A percentile compares a stretch with the other conserved stretches of the same genome.
Conservation (phyloP, 768 basidiomycete genomes). For the Macrocybe gigantea region DNA sequence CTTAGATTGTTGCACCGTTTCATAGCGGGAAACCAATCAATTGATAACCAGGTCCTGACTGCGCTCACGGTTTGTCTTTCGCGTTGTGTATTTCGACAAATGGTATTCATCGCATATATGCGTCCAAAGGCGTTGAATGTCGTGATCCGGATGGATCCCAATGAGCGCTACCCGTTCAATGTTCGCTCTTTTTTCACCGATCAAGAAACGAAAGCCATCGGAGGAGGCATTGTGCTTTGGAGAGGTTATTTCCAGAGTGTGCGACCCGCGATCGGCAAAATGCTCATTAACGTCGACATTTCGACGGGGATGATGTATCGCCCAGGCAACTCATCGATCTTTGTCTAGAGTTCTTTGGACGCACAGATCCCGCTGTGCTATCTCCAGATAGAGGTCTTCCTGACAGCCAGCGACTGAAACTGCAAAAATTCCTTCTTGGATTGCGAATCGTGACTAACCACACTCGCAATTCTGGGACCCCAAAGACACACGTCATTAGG, state of each 20-base stretch:
- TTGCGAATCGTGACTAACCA: slow-evolving; percentile 22
- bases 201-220: slow-evolving; percentile 44
- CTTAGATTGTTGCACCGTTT: slow-evolving; percentile 58
- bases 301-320: slow-evolving; percentile 74
- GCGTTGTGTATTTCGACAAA: neutral
- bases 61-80: slow-evolving; percentile 48
- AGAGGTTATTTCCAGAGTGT: slow-evolving; percentile 80
- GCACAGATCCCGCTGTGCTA: slow-evolving; percentile 20
- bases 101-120: neutral
- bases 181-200: slow-evolving; percentile 70
- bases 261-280: slow-evolving; percentile 54
- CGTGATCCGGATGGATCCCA: slow-evolving; percentile 71
- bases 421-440: slow-evolving; percentile 31
- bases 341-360: slow-evolving; percentile 48
- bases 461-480: slow-evolving; percentile 2
- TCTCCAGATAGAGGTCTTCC: slow-evolving; percentile 35
- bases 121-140: slow-evolving; percentile 60
- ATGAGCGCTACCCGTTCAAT: slow-evolving; percentile 62
- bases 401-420: slow-evolving; percentile 41
- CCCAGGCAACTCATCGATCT: slow-evolving; percentile 54
- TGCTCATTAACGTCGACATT: slow-evolving; percentile 75
- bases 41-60: slow-evolving; percentile 56
- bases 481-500: slow-evolving; percentile 43
- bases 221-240: slow-evolving; percentile 65
- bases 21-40: slow-evolving; percentile 55